These are phyloP conservation scores for Tricholomella constricta DNA, from an alignment of 768 basidiomycete genomes.

Conservation along the genomic window DNA sequence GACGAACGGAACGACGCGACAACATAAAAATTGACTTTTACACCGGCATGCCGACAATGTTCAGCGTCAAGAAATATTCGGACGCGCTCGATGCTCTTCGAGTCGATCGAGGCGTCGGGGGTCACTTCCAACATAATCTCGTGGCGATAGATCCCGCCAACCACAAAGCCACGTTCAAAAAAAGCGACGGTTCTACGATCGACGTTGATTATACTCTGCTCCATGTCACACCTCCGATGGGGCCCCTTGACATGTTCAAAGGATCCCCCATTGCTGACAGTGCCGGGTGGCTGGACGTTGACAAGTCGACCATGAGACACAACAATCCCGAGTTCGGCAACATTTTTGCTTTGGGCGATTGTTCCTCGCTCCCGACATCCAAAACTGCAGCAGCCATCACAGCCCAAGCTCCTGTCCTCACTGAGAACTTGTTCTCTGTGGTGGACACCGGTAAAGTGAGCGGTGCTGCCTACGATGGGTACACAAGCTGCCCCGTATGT, in stretches of 20 bases:
- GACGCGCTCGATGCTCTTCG: constrained; percentile 82
- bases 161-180: constrained; percentile 85
- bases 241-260: constrained; percentile 81
- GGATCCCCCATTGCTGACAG: constrained; percentile 75
- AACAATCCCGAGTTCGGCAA: constrained; percentile 78
- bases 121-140: constrained; percentile 81
- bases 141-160: constrained; percentile 68
- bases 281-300: constrained; percentile 88
- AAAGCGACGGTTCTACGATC: constrained; percentile 64
- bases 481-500: constrained; percentile 84
- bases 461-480: constrained; percentile 80
- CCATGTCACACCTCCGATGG: constrained; percentile 92
- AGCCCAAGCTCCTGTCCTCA: constrained; percentile 85
- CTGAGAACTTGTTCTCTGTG: constrained; percentile 82
- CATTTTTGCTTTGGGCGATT: constrained; percentile 92
- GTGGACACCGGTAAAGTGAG: constrained; percentile 73
- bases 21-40: constrained; percentile 75
- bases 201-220: constrained; percentile 80
- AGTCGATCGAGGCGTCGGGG: constrained; percentile 77
- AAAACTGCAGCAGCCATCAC: constrained; percentile 97
- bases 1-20: constrained; percentile 56
- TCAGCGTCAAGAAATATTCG: constrained; percentile 94
- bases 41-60: constrained; percentile 95
- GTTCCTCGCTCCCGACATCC: constrained; percentile 88
- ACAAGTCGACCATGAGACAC: constrained; percentile 80